These are phyloP conservation scores for Musa itinerans DNA, from an alignment of 176 grass and related monocot species.

Conservation along the genomic window DNA sequence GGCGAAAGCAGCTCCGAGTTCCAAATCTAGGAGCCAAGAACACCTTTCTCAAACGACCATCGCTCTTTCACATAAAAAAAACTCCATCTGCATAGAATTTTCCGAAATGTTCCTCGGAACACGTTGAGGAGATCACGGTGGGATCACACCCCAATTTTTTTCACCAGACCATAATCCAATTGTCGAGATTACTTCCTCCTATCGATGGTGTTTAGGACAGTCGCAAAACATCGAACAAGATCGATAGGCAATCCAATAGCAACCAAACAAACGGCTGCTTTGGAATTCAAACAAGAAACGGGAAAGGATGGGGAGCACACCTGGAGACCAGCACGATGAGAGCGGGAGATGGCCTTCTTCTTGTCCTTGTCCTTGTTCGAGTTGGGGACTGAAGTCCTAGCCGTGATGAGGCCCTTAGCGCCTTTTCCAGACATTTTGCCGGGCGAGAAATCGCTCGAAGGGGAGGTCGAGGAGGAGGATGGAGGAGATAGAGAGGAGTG, in stretches of 20 bases:
- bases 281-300: background rate
- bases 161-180: background rate
- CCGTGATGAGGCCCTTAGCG: conserved; percentile 2
- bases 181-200: background rate
- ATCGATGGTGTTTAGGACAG: background rate
- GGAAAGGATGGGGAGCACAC: background rate
- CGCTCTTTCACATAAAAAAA: background rate
- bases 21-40: background rate
- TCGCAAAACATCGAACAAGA: background rate
- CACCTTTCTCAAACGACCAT: background rate
- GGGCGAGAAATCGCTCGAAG: background rate
- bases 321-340: conserved; percentile 4
- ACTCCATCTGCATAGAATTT: background rate
- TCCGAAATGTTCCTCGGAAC: background rate
- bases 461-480: background rate
- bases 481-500: background rate
- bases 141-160: background rate
- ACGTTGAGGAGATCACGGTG: background rate
- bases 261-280: background rate
- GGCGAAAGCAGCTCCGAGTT: background rate
- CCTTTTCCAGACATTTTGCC: conserved; percentile 5
- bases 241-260: background rate
- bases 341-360: conserved; percentile 11
- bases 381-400: background rate
- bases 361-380: conserved; percentile 11